Evolutionary conservation across 2,329 filamentous ascomycete species (phyloP).

Genomic region (Pseudonectria buxi): DNA sequence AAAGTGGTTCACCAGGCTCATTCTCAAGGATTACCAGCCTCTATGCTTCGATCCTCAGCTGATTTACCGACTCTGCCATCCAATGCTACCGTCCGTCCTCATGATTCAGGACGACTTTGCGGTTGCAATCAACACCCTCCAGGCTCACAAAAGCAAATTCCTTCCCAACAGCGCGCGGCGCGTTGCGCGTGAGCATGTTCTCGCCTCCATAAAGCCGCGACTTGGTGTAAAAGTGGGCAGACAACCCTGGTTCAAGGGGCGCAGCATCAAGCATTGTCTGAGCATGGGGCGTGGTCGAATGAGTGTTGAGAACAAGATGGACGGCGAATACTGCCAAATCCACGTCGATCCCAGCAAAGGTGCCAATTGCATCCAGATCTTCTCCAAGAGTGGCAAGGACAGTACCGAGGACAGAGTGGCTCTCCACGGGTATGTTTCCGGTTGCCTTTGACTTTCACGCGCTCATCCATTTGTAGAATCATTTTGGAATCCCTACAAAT

Average conservation of each 20-base stretch:
- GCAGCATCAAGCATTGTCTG: slow-evolving; percentile 69
- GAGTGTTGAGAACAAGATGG: slow-evolving; percentile 76
- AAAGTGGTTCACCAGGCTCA: slow-evolving; percentile 80
- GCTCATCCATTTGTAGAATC: slow-evolving; percentile 30
- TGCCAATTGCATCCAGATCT: slow-evolving; percentile 62
- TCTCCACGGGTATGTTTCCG: slow-evolving; percentile 45
- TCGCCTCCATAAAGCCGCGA: slow-evolving; percentile 40
- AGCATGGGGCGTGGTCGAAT: slow-evolving; percentile 55
- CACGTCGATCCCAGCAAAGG: slow-evolving; percentile 63
- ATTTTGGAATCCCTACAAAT: slow-evolving; percentile 61
- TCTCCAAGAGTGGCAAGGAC: slow-evolving; percentile 88
- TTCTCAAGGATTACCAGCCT: slow-evolving; percentile 70
- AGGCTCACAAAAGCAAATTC: slow-evolving; percentile 17
- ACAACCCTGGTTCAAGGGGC: slow-evolving; percentile 57
- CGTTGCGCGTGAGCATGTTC: slow-evolving; percentile 11
- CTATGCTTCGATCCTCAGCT: slow-evolving; percentile 52
- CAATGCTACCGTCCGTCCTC: slow-evolving; percentile 61
- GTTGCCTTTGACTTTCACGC: neutral
- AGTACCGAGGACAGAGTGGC: slow-evolving; percentile 64
- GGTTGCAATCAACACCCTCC: slow-evolving; percentile 50
- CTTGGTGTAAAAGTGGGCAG: slow-evolving; percentile 59
- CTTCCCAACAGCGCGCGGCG: slow-evolving; percentile 13
- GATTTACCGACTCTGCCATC: slow-evolving; percentile 58
- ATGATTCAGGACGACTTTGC: slow-evolving; percentile 63
- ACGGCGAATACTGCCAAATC: slow-evolving; percentile 86